Evolutionary conservation across 148 eudicot genomes (phyloP), one percentile per base, ranked within the genome.

Genomic region (Diospyros lotus): DNA sequence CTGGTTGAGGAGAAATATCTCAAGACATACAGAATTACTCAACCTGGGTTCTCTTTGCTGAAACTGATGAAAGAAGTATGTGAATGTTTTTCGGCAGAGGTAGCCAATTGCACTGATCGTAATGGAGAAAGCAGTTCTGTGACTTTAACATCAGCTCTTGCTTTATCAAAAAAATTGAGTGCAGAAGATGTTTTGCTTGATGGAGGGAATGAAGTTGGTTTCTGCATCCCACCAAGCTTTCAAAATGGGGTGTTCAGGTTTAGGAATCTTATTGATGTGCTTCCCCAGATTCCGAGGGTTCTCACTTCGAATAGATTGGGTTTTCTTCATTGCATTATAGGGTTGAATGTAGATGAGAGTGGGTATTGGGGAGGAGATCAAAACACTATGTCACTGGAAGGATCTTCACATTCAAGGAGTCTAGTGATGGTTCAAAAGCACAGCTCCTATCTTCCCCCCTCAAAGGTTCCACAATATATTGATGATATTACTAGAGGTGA

Each of bases 401-500:
- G 72, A 62, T 40, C 17, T 75, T 72, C 65, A 55, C 63, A 76
- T 52, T 71, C 63, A 15, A 73, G 64, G 28, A 15, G 55, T 71
- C 28, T 61, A 41, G 54, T 18, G n/a, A 68, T 48, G 45, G 55
- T 42, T 54, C 48, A 12, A 61, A 79, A 69, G 64, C 68, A 69
- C 71, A 77, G 45, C 3, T 58, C 64, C 3, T 66, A 9, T 2
- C 63, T 77, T 41, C 38, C 15, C 53, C 28, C 69, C 13, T 45
- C 1, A 15, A 66, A 66, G 15, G 2, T 8, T 17, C 46, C 50
- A 43, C 50, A 14, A 3, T 85, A 60, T 63, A 58, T 87, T 13
- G 76, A 67, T 67, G 96, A 91, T 73, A 81, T 91, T 70, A 76
- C 91, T 6, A 89, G 81, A 54, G 96, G 91, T 28, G 71, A 71